A percentile compares a stretch with the other conserved stretches of the same genome.
Conservation (phyloP, 2,329 filamentous ascomycete genomes). For the Ophiostoma ulmi region DNA sequence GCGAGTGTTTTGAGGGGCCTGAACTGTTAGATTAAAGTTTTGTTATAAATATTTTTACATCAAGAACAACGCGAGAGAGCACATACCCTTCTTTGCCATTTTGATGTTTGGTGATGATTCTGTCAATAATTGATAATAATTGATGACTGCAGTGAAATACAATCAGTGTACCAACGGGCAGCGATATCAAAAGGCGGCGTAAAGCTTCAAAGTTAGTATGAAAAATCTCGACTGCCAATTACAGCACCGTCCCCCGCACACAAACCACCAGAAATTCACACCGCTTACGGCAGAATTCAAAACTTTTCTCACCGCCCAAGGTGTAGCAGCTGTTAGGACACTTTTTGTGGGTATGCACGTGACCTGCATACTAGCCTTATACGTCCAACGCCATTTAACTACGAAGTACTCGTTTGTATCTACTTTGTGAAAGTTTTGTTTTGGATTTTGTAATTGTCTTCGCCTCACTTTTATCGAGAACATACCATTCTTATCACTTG, state of each 20-base stretch:
- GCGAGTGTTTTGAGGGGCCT: slow-evolving; percentile 65
- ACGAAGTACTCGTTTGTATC: neutral
- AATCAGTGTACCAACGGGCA: neutral
- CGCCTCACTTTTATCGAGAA: neutral
- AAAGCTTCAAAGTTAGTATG: neutral
- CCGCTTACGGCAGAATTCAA: slow-evolving; percentile 32
- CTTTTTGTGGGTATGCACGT: neutral
- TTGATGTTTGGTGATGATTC: neutral
- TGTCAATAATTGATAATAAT: neutral
- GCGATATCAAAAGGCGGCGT: slow-evolving; percentile 5
- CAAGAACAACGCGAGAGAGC: neutral
- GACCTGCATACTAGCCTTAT: neutral
- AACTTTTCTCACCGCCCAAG: slow-evolving; percentile 27
- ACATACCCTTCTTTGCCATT: slow-evolving; percentile 19
- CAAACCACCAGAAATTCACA: slow-evolving; percentile 30
- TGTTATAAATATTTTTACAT: neutral
- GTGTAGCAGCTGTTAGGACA: neutral
- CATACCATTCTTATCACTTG: neutral
- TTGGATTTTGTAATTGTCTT: neutral
- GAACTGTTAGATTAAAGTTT: slow-evolving; percentile 12
- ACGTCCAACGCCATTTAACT: neutral
- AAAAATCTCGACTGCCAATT: neutral
- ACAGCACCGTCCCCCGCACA: neutral
- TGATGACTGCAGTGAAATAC: neutral
- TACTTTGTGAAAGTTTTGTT: neutral